Percentiles rank a stretch among this genome's conserved stretches.
Conservation (phyloP, 306 rosid species). For the Acacia melanoxylon region DNA sequence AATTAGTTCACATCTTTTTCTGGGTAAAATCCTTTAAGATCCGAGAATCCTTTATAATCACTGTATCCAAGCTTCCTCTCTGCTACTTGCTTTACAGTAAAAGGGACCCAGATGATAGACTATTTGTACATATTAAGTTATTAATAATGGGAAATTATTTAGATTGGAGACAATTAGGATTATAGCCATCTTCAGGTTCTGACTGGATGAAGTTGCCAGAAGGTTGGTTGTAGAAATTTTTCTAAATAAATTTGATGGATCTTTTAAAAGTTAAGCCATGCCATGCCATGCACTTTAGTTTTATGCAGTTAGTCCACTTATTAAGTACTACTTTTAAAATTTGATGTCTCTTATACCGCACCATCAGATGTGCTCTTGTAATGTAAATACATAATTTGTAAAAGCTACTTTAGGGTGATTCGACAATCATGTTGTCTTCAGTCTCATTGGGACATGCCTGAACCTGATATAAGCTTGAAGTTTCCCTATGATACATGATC, state of each 20-base stretch:
- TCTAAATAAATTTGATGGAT: background rate
- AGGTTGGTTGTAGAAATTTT: background rate
- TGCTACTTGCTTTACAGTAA: background rate
- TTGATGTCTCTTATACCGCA: background rate
- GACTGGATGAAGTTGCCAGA: background rate
- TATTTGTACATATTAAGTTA: background rate
- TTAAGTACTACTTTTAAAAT: background rate
- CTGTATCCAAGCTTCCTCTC: background rate
- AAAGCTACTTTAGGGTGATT: background rate
- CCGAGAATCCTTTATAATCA: background rate
- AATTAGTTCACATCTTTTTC: background rate
- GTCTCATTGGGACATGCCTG: background rate
- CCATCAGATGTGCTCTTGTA: background rate
- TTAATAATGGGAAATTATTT: background rate
- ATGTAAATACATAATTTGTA: background rate
- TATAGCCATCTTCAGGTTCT: slow-evolving; percentile 4
- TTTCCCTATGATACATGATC: background rate
- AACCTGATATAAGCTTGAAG: background rate
- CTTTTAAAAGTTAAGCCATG: background rate
- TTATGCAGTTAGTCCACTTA: background rate
- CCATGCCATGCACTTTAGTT: slow-evolving; percentile 13
- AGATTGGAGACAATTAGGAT: slow-evolving; percentile 1
- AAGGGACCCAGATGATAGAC: background rate
- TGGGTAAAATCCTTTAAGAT: slow-evolving; percentile 16
- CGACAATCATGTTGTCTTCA: background rate